These are phyloP conservation scores for Ascoidea tarda DNA, from an alignment of 805 yeast genomes.

Conservation along the genomic window DNA sequence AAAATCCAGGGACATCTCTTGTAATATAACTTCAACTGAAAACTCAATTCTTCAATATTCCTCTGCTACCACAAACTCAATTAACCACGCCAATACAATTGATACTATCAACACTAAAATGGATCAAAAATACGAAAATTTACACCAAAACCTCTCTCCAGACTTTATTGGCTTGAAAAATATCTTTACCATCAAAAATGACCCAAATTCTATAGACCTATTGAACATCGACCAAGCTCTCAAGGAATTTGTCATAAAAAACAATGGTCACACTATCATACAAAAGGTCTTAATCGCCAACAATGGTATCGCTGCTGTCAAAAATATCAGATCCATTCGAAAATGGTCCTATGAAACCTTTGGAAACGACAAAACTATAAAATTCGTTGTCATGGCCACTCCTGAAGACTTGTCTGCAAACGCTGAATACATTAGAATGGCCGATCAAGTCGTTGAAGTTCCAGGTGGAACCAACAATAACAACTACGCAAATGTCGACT, in stretches of 20 bases:
- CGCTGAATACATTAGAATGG: slow-evolving; percentile 97
- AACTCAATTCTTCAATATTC: background rate
- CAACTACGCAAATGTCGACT: slow-evolving; percentile 94
- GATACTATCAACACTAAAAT: background rate
- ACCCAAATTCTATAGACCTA: background rate
- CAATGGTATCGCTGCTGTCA: slow-evolving; percentile 98
- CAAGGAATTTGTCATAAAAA: slow-evolving; percentile 70
- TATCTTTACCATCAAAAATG: background rate
- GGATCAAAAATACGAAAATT: background rate
- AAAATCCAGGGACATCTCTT: background rate
- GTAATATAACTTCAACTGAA: background rate
- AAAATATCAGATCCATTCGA: slow-evolving; percentile 92
- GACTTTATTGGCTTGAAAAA: background rate
- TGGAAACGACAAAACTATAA: slow-evolving; percentile 86
- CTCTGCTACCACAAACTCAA: background rate
- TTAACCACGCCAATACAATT: background rate
- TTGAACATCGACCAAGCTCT: slow-evolving; percentile 25
- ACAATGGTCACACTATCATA: slow-evolving; percentile 93
- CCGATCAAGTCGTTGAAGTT: slow-evolving; percentile 94
- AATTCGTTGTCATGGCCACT: slow-evolving; percentile 97
- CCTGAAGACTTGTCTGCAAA: slow-evolving; percentile 98
- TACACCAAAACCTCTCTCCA: background rate
- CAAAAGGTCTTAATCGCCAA: slow-evolving; percentile 84
- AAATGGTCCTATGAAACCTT: slow-evolving; percentile 99
- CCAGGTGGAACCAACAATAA: slow-evolving; percentile 99